These are phyloP conservation scores for Aspergillus diversus DNA, from an alignment of 495 filamentous ascomycete genomes.

Conservation along the genomic window DNA sequence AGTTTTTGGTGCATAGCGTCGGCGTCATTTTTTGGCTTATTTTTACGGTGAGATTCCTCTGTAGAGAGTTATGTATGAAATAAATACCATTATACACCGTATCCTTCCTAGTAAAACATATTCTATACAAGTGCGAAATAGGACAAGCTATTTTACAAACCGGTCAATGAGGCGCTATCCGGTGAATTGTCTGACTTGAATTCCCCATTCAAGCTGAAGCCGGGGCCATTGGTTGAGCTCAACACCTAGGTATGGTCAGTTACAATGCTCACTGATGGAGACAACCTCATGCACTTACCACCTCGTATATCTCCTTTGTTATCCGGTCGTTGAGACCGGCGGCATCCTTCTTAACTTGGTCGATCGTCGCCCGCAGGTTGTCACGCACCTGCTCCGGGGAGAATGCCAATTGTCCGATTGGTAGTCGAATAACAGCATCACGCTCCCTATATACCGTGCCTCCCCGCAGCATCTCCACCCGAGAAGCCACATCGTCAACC, in stretches of 20 bases:
- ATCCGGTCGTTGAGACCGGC: constrained; percentile 66
- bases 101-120: constrained; percentile 51
- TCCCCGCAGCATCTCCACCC: constrained; percentile 78
- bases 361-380: constrained; percentile 81
- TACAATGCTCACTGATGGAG: background rate
- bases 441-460: constrained; percentile 86
- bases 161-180: constrained; percentile 46
- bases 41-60: constrained; percentile 32
- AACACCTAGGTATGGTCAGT: constrained; percentile 59
- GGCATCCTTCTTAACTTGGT: constrained; percentile 77
- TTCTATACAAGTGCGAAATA: constrained; percentile 45
- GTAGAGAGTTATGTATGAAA: constrained; percentile 41
- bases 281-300: constrained; percentile 54
- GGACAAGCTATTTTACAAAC: constrained; percentile 47
- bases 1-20: constrained; percentile 45
- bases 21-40: constrained; percentile 35
- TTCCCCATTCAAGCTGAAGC: constrained; percentile 81
- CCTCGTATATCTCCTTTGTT: constrained; percentile 84
- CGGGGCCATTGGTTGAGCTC: constrained; percentile 82
- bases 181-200: constrained; percentile 65
- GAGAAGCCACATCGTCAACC: constrained; percentile 70
- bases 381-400: constrained; percentile 81
- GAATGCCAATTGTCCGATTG: constrained; percentile 89
- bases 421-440: constrained; percentile 80
- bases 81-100: constrained; percentile 57